Evolutionary conservation across 192 early-diverging fungal genomes (phyloP).

Genomic region (Backusella luteola): DNA sequence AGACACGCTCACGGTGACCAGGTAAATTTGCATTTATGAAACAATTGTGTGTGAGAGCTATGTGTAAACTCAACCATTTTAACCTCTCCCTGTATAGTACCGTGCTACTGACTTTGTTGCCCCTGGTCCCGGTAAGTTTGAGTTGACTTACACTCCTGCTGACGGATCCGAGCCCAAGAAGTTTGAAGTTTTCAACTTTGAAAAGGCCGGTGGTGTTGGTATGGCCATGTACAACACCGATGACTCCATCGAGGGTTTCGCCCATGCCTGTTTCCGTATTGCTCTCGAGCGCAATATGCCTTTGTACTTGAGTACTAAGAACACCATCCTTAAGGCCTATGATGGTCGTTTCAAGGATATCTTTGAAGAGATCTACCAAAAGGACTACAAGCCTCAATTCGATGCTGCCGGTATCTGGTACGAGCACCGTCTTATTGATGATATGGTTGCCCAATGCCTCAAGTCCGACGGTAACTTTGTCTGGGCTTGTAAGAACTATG

Average conservation of each 20-base stretch:
- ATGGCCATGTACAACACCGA: slow-evolving; percentile 96
- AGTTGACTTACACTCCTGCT: slow-evolving; percentile 86
- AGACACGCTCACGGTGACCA: slow-evolving; percentile 98
- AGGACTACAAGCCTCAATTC: slow-evolving; percentile 79
- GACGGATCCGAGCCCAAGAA: slow-evolving; percentile 69
- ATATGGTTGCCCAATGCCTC: slow-evolving; percentile 97
- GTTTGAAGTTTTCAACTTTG: slow-evolving; percentile 82
- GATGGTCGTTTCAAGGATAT: slow-evolving; percentile 99
- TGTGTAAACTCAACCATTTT: not conserved
- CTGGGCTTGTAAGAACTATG: slow-evolving; percentile 95
- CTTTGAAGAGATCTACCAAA: slow-evolving; percentile 87
- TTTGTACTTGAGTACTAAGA: slow-evolving; percentile 95
- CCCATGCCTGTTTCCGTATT: slow-evolving; percentile 92
- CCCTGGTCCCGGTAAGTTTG: slow-evolving; percentile 85
- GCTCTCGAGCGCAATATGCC: slow-evolving; percentile 89
- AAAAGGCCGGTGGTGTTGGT: slow-evolving; percentile 80
- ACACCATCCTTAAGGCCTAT: slow-evolving; percentile 95
- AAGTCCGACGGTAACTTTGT: slow-evolving; percentile 94
- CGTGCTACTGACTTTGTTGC: slow-evolving; percentile 94
- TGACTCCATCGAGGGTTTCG: slow-evolving; percentile 91
- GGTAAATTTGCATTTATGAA: slow-evolving; percentile 29
- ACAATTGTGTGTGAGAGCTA: not conserved
- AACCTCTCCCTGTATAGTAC: slow-evolving; percentile 61
- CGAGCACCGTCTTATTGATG: slow-evolving; percentile 97
- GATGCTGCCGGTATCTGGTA: slow-evolving; percentile 91